Conservation (phyloP, 768 basidiomycete genomes). For the Phlebiopsis gigantea region DNA sequence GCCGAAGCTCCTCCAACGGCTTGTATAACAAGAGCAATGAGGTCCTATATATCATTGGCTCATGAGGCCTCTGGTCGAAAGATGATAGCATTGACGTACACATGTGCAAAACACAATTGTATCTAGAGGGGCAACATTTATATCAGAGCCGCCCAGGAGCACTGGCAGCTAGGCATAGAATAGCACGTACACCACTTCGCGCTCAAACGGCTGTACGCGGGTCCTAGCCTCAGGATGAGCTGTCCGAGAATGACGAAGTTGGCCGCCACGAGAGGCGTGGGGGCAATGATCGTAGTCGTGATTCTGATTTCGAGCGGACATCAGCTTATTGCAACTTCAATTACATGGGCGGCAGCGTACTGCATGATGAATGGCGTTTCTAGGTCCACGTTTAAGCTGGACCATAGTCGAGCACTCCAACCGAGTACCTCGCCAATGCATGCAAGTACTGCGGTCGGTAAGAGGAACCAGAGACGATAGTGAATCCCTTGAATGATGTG, state of each 20-base stretch:
- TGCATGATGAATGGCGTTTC: constrained; percentile 38
- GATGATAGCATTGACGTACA: constrained; percentile 16
- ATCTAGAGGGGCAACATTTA: constrained; percentile 13
- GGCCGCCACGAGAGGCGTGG: constrained; percentile 52
- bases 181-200: constrained; percentile 25
- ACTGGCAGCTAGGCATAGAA: not conserved
- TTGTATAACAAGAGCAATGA: constrained; percentile 35
- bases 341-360: constrained; percentile 22
- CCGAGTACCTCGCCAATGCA: constrained; percentile 47
- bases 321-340: not conserved
- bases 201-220: constrained; percentile 44
- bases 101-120: constrained; percentile 23
- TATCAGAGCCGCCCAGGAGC: not conserved
- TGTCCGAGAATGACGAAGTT: constrained; percentile 50
- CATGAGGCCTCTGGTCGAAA: not conserved
- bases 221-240: constrained; percentile 39
- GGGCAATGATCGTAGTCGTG: constrained; percentile 44
- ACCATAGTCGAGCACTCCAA: constrained; percentile 54
- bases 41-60: constrained; percentile 22
- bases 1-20: constrained; percentile 33
- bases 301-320: constrained; percentile 16
- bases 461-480: constrained; percentile 46
- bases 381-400: constrained; percentile 23
- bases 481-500: constrained; percentile 42
- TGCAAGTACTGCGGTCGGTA: constrained; percentile 43